Base-by-base conservation (phyloP, 192 early-diverging fungal genomes). In the Oehlia diaphana region DNA sequence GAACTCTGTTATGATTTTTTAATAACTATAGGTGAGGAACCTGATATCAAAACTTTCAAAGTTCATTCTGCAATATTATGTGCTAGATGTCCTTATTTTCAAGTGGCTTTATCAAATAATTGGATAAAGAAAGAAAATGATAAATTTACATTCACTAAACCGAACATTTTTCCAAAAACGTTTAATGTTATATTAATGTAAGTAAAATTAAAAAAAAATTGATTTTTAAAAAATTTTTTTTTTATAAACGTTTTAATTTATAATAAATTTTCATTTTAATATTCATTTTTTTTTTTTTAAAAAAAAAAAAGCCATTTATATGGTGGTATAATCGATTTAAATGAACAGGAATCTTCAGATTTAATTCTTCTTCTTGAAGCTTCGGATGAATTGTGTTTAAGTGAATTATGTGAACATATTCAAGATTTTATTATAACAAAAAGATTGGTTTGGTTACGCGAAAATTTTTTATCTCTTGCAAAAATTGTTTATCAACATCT, bases 121-220 rank as follows among this genome's bases (percentile, higher is more conserved):
- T 73, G 71, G 71, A 42, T 42, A 73, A 73, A 73, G n/a, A 35
- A 73, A 73, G 71, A 73, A 28, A 19, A 58, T 53, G 71, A 42
- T 44, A 28, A 14, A 73, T 35, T 49, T 19, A 49, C 35, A 7
- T 73, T 73, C 23, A 10, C 16, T 5, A 73, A 73, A 31, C 71
- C 71, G 13, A 73, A 73, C 23, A 73, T 73, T 26, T 28, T 5
- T 47, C 71, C 71, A 28, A 42, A 73, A 26, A 42, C 23, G 2
- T 73, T 73, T 73, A 47, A 73, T 42, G 50, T 47, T 10, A 73
- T 73, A 49, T 73, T 73, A 73, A 47, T 14, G 71, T 73, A 73
- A 37, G 66, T 16, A 8, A 28, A 28, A 12, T 37, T 31, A 1
- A n/a, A n/a, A n/a, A n/a, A n/a, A n/a, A n/a, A n/a, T n/a, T n/a